Conservation (phyloP, 768 basidiomycete species). For the Auriscalpium microsporum region DNA sequence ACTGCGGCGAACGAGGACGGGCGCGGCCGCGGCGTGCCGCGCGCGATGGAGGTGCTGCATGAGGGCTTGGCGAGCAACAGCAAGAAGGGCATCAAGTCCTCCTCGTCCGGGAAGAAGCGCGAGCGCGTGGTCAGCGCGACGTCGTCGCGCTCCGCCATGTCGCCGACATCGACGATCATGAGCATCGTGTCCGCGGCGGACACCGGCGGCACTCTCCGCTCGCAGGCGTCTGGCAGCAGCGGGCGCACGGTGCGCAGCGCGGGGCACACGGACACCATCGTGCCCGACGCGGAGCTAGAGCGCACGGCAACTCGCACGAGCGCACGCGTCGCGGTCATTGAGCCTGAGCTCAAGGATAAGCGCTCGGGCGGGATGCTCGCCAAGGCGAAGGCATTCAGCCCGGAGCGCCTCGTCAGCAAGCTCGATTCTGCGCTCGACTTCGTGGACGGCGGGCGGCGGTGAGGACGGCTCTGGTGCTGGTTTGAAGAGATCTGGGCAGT, state of each 20-base stretch:
- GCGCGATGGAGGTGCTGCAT: slow-evolving; percentile 7
- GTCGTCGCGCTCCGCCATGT: neutral
- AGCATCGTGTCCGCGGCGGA: neutral
- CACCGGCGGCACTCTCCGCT: neutral
- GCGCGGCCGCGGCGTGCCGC: slow-evolving; percentile 12
- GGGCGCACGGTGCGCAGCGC: too few relatives aligned
- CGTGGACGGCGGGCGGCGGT: slow-evolving; percentile 1
- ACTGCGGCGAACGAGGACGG: slow-evolving; percentile 5
- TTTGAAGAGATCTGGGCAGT: too few relatives aligned
- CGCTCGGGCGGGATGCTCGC: neutral
- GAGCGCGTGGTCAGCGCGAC: neutral
- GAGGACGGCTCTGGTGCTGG: too few relatives aligned
- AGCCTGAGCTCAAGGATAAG: too few relatives aligned
- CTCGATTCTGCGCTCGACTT: slow-evolving; percentile 12
- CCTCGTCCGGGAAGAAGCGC: neutral
- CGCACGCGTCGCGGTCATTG: neutral
- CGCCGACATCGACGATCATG: neutral
- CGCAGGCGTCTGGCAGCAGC: too few relatives aligned
- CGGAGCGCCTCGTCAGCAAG: slow-evolving; percentile 9
- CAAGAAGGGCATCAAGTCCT: neutral
- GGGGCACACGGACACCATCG: too few relatives aligned
- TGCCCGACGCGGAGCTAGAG: too few relatives aligned
- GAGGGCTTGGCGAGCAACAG: neutral
- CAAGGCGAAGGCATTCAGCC: slow-evolving; percentile 8
- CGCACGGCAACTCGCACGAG: neutral